Percentiles rank a stretch among this genome's conserved stretches.
Evolutionary conservation across 1,284 basidiomycete species (phyloP).

Genomic region (Tilletia setariae): DNA sequence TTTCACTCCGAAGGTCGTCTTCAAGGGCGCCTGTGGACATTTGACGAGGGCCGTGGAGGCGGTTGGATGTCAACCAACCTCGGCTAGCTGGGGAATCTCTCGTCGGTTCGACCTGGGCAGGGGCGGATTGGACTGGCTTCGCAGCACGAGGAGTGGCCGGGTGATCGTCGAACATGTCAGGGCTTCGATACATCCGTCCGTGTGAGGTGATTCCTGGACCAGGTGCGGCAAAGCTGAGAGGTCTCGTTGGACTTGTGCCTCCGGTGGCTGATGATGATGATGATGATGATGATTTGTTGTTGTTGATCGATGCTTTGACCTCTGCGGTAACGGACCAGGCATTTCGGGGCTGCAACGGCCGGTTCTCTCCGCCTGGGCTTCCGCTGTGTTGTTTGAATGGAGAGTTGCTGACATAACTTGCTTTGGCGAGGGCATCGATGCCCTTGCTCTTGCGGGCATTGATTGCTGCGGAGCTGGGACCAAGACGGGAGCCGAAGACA

Average conservation of each 20-base stretch:
- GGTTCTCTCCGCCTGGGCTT: conserved; percentile 19
- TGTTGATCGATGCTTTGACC: conserved; percentile 65
- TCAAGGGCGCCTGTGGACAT: conserved; percentile 18
- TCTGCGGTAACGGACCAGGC: conserved; percentile 67
- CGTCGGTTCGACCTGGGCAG: conserved; percentile 14
- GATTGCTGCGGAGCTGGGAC: conserved; percentile 16
- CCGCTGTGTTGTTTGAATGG: conserved; percentile 63
- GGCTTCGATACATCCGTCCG: conserved; percentile 14
- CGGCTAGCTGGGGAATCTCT: conserved; percentile 56
- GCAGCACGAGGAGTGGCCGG: conserved; percentile 80
- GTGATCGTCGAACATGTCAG: conserved; percentile 12
- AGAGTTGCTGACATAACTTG: conserved; percentile 44
- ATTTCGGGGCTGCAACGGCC: conserved; percentile 48
- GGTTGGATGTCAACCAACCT: conserved; percentile 72
- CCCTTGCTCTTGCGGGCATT: conserved; percentile 34
- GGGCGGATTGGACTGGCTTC: conserved; percentile 50
- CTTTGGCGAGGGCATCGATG: conserved; percentile 30
- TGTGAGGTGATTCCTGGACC: conserved; percentile 61
- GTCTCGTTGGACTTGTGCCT: conserved; percentile 69
- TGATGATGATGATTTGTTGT: conserved; percentile 58
- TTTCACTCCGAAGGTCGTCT: conserved; percentile 23
- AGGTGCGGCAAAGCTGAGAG: conserved; percentile 71
- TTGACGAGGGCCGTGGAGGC: conserved; percentile 70
- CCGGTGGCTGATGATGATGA: conserved; percentile 61
- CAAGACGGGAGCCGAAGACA: conserved; percentile 9